phyloP scores from a whole-genome alignment of 345 rosid species.

The Gossypium mustelinum region DNA sequence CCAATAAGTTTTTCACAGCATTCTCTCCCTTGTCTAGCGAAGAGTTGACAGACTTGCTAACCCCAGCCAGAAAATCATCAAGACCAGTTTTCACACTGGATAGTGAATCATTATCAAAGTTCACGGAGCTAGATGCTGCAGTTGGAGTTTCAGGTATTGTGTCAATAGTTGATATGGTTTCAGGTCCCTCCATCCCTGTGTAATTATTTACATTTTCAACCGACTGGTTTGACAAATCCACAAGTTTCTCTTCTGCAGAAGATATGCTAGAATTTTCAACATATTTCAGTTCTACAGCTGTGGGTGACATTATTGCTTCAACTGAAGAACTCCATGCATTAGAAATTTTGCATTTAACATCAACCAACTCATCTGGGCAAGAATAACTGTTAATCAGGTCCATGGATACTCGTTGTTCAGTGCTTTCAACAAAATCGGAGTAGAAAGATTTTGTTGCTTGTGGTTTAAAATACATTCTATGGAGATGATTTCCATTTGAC shows the following conservation, averaged over 20 bases:
- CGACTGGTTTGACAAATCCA: constrained; percentile 31
- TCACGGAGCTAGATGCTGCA: constrained; percentile 32
- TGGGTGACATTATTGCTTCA: constrained; percentile 17
- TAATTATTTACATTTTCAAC: constrained; percentile 33
- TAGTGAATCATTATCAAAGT: constrained; percentile 34
- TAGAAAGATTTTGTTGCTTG: constrained; percentile 51
- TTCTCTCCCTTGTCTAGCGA: constrained; percentile 54
- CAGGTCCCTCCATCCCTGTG: constrained; percentile 35
- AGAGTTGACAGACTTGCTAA: constrained; percentile 42
- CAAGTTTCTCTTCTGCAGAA: constrained; percentile 32
- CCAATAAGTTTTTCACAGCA: constrained; percentile 51
- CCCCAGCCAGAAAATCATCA: constrained; percentile 46
- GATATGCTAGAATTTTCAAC: constrained; percentile 39
- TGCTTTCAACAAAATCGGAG: constrained; percentile 33
- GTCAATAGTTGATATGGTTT: constrained; percentile 31
- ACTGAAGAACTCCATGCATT: constrained; percentile 36
- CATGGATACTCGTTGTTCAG: constrained; percentile 24
- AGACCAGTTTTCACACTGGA: constrained; percentile 39
- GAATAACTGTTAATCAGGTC: constrained; percentile 22
- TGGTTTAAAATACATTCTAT: constrained; percentile 28
- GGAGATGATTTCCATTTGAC: constrained; percentile 34
- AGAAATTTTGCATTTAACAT: constrained; percentile 31
- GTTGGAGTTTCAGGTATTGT: constrained; percentile 33
- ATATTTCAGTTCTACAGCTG: constrained; percentile 34
- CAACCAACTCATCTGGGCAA: constrained; percentile 29